Percentiles rank a stretch among this genome's conserved stretches.
phyloP scores from a whole-genome alignment of 2,329 filamentous ascomycete species.

The Pseudocercospora crystallina region DNA sequence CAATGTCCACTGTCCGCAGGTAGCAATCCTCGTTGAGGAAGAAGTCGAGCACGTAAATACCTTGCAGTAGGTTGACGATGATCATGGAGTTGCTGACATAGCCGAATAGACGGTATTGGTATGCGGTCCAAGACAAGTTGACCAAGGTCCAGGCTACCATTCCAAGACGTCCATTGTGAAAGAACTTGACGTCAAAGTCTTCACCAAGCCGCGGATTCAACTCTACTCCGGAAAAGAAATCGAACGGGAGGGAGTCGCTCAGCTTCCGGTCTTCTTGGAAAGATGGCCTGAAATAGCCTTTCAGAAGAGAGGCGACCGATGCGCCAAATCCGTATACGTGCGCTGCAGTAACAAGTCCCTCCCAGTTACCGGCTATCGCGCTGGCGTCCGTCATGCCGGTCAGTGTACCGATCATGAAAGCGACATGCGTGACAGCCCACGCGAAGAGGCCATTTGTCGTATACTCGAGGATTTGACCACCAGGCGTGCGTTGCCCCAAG shows the following conservation, averaged over 20 bases:
- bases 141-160: constrained; percentile 25
- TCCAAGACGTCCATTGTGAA: constrained; percentile 19
- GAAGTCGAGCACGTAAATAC: constrained; percentile 24
- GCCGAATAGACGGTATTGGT: constrained; percentile 19
- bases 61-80: constrained; percentile 20
- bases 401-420: constrained; percentile 14
- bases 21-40: constrained; percentile 25
- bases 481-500: constrained; percentile 14
- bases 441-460: constrained; percentile 17
- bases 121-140: constrained; percentile 21
- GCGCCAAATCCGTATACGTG: constrained; percentile 20
- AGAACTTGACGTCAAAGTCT: constrained; percentile 19
- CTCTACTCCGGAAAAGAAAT: constrained; percentile 23
- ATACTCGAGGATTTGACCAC: constrained; percentile 10
- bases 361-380: constrained; percentile 19
- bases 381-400: constrained; percentile 14
- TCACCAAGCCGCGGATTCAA: constrained; percentile 20
- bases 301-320: constrained; percentile 15
- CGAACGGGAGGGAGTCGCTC: constrained; percentile 20
- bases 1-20: constrained; percentile 24
- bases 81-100: constrained; percentile 21
- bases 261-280: constrained; percentile 19
- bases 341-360: constrained; percentile 20
- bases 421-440: constrained; percentile 17
- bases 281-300: constrained; percentile 18